Evolutionary conservation across 106 monocot genomes (phyloP), one percentile per base, ranked within the genome.

Genomic region (Apostasia shenzhenica): DNA sequence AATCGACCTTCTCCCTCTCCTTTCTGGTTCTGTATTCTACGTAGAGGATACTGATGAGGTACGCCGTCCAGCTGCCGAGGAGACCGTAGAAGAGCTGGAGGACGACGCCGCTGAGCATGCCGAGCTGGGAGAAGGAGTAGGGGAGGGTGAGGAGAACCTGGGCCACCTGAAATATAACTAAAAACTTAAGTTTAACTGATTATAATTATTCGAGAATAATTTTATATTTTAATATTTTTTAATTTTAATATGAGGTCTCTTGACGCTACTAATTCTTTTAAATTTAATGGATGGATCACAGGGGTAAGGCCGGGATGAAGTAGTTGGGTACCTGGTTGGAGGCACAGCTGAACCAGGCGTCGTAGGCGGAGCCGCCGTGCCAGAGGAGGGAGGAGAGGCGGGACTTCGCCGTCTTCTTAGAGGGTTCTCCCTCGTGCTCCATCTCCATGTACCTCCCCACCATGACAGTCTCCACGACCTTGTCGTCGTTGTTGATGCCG

Each of bases 291-390:
- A 60, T 5, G 11, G 8, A 53, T 40, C 3, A 39, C 37, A 39
- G 26, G 53, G n/a, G 8, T 14, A 45, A 52, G 38, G 48, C 4
- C 53, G 8, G 5, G 3, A 9, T 37, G 8, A 10, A 41, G 41
- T n/a, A 51, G 37, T 64, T 14, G 47, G 45, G 1, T n/a, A 85
- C 89, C 76, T 90, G 89, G 78, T 90, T 90, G 37, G 89, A 90
- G 2, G 85, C 89, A 49, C 89, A 90, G 67, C 89, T 90, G 64
- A 90, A 90, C 85, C 89, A 90, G 48, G 89, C 89, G 48, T 90
- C 89, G 47, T 90, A 90, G 51, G 83, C 77, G 2, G 85, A 90
- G 63, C 89, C 89, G 12, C 89, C 89, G 48, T 90, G 85, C 89
- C 85, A 90, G 67, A 90, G 72, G 54, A 90, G 44, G 66, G 75